phyloP scores from a whole-genome alignment of 805 yeast species.

The Metschnikowia chrysomelidarum region DNA sequence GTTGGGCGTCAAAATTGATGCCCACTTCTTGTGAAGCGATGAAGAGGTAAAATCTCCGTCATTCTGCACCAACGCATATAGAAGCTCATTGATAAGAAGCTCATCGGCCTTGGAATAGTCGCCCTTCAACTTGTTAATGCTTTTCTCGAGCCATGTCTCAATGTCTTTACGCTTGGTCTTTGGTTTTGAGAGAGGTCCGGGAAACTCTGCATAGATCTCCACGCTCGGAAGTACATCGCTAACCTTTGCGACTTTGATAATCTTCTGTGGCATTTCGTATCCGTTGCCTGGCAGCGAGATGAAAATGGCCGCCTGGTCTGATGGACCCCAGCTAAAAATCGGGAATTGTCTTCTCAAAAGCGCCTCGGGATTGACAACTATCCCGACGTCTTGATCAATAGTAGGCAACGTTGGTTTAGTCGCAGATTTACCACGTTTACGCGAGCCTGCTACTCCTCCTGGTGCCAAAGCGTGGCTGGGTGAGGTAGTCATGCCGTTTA shows the following conservation, averaged over 20 bases:
- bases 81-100: constrained; percentile 31
- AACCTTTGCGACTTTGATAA: constrained; percentile 34
- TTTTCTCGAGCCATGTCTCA: constrained; percentile 53
- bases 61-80: constrained; percentile 24
- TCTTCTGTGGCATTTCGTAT: constrained; percentile 29
- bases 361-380: constrained; percentile 50
- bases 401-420: constrained; percentile 11
- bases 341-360: constrained; percentile 68
- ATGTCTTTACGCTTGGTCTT: constrained; percentile 66
- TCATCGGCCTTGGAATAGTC: constrained; percentile 20
- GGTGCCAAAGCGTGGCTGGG: constrained; percentile 4
- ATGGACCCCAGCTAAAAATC: constrained; percentile 58
- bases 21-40: constrained; percentile 31
- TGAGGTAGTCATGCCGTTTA: constrained; percentile 3
- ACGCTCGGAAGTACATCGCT: constrained; percentile 22
- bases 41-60: constrained; percentile 32
- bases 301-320: constrained; percentile 28
- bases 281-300: constrained; percentile 27
- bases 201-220: constrained; percentile 43
- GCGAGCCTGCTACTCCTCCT: neutral
- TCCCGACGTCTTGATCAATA: constrained; percentile 10
- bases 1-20: constrained; percentile 42
- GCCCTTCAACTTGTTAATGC: constrained; percentile 18
- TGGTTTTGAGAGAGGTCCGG: constrained; percentile 61
- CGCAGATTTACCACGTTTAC: constrained; percentile 14